Percentiles rank a stretch among this genome's conserved stretches.
Conservation (phyloP, 1,284 basidiomycete species). For the Leccinum huronense region DNA sequence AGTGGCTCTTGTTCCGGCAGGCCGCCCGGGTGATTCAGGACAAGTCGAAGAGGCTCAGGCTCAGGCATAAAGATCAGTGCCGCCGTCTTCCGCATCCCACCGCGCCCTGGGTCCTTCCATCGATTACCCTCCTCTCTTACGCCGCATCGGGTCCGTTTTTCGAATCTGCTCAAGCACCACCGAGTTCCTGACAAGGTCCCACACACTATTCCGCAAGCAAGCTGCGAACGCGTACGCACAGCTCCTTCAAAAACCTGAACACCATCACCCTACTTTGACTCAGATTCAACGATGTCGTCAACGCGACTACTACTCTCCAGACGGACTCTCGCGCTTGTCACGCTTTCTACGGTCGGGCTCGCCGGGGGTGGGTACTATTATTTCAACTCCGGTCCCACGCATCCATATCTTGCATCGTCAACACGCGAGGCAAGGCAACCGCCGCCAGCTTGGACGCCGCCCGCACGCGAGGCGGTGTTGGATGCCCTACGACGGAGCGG, state of each 20-base stretch:
- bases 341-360: conserved; percentile 50
- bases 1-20: not conserved
- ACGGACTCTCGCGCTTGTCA: conserved; percentile 50
- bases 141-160: not conserved
- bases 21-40: not conserved
- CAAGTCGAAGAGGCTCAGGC: not conserved
- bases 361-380: conserved; percentile 66
- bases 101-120: not conserved
- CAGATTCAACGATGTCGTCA: conserved; percentile 13
- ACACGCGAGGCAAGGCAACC: conserved; percentile 62
- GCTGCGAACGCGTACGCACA: not conserved
- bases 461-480: conserved; percentile 63
- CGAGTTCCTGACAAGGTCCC: not conserved
- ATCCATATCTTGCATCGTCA: conserved; percentile 44
- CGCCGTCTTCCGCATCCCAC: not conserved
- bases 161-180: not conserved
- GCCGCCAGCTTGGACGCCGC: conserved; percentile 75
- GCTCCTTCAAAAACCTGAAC: not conserved
- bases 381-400: conserved; percentile 67
- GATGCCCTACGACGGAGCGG: conserved; percentile 41
- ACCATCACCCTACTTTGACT: not conserved
- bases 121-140: not conserved
- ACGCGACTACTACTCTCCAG: conserved; percentile 52
- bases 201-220: not conserved
- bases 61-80: not conserved